Percentiles rank a stretch among this genome's conserved stretches.
Evolutionary conservation across 2,329 filamentous ascomycete species (phyloP).

Genomic region (Hypoxylon sp.): DNA sequence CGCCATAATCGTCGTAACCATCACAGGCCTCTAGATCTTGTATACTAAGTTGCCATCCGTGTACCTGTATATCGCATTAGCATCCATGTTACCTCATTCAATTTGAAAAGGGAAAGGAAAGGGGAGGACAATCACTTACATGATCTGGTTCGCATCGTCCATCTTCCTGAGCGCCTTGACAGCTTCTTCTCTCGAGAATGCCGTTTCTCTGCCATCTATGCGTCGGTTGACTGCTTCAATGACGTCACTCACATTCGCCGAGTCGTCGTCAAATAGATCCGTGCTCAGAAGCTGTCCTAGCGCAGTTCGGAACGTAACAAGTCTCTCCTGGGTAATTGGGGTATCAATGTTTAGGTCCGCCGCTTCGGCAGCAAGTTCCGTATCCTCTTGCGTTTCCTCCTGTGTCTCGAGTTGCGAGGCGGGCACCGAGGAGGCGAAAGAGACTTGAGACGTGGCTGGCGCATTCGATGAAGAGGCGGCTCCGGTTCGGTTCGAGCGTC

Average conservation of each 20-base stretch:
- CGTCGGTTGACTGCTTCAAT: slow-evolving; percentile 84
- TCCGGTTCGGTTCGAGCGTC: slow-evolving; percentile 58
- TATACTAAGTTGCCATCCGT: slow-evolving; percentile 55
- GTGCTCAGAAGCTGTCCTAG: slow-evolving; percentile 88
- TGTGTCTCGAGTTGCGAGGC: slow-evolving; percentile 75
- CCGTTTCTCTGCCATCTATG: slow-evolving; percentile 68
- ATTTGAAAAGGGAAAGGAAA: neutral
- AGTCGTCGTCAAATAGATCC: slow-evolving; percentile 88
- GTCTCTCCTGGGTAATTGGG: slow-evolving; percentile 72
- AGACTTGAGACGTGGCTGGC: slow-evolving; percentile 63
- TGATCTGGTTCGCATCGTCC: slow-evolving; percentile 89
- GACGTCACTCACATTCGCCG: slow-evolving; percentile 80
- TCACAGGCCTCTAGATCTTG: slow-evolving; percentile 49
- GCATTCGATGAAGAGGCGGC: slow-evolving; percentile 56
- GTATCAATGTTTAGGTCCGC: slow-evolving; percentile 58
- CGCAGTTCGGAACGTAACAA: slow-evolving; percentile 82
- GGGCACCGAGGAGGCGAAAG: slow-evolving; percentile 84
- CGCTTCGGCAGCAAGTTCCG: slow-evolving; percentile 53
- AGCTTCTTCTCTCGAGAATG: slow-evolving; percentile 81
- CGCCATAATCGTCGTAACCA: slow-evolving; percentile 31
- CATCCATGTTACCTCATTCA: slow-evolving; percentile 7
- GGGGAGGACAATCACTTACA: slow-evolving; percentile 72
- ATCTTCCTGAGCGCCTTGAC: slow-evolving; percentile 83
- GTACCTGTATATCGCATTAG: slow-evolving; percentile 51
- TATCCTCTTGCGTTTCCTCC: slow-evolving; percentile 61